Evolutionary conservation across 2,329 filamentous ascomycete species (phyloP), one percentile per base, ranked within the genome.

Genomic region (Verticillium tricorpus): DNA sequence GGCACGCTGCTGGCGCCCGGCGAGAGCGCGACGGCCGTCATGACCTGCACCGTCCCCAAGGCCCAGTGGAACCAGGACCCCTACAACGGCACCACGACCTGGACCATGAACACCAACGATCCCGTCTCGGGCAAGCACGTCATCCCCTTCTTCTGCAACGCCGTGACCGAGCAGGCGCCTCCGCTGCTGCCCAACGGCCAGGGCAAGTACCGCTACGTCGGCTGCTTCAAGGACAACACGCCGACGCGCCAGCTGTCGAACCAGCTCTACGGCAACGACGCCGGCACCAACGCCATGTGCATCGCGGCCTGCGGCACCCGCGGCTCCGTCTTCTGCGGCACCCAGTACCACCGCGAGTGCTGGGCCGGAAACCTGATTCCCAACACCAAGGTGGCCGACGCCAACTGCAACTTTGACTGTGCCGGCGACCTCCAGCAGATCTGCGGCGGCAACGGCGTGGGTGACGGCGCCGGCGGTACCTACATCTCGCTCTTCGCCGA

Each of bases 21-120:
- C 1, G 69, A 83, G 65, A 84, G 76, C 58, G 77, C 76, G 1
- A 82, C 79, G 1, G 84, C 84, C 2, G 77, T 74, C 0, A 70
- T 87, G 6, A 83, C 79, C 62, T 87, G 85, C 67, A 77, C 81
- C 1, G 81, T 80, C 0, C 83, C 83, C 17, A 84, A 85, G 68
- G 75, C 76, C 1, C 84, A 86, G 65, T 83, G 83, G 75, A 86
- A 87, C 64, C 70, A 77, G 1, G 76, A 82, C n/a, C 69, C 79
- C 0, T 84, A 81, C 63, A 74, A 72, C 8, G 80, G 80, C 3
- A 74, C 70, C 0, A 80, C 82, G 0, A 68, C 72, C 3, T 86
- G 84, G 84, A 84, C 80, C 0, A 76, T 86, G 67, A 86, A 86
- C 68, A 80, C 80, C 52, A 82, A 84, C 60, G 84, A 85, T 62